These are phyloP conservation scores for Pyrus bretschneideri DNA, from an alignment of 306 rosid genomes.

Conservation along the genomic window DNA sequence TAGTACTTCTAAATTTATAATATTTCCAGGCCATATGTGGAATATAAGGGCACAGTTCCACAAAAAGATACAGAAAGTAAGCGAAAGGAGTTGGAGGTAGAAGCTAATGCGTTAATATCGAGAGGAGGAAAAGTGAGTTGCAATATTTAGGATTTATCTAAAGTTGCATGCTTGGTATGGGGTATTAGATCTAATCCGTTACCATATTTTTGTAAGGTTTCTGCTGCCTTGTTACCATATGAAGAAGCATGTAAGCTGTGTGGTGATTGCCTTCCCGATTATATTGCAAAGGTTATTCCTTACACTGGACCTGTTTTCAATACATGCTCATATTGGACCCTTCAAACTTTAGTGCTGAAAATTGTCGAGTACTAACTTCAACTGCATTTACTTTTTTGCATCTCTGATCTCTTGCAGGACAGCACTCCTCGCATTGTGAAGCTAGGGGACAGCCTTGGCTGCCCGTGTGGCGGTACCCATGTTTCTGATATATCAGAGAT, in stretches of 20 bases:
- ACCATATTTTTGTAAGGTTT: slow-evolving; percentile 32
- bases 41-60: slow-evolving; percentile 61
- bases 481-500: slow-evolving; percentile 64
- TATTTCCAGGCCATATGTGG: slow-evolving; percentile 64
- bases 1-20: background rate
- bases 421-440: slow-evolving; percentile 65
- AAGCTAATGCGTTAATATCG: slow-evolving; percentile 49
- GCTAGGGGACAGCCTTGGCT: slow-evolving; percentile 49
- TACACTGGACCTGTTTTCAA: background rate
- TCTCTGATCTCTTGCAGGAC: slow-evolving; percentile 34
- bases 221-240: slow-evolving; percentile 40
- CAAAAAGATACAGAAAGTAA: slow-evolving; percentile 47
- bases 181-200: slow-evolving; percentile 12
- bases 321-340: background rate
- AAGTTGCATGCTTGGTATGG: slow-evolving; percentile 10
- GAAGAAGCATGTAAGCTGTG: slow-evolving; percentile 63
- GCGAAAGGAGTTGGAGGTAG: slow-evolving; percentile 55
- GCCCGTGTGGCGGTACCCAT: slow-evolving; percentile 84
- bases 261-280: slow-evolving; percentile 66
- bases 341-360: background rate
- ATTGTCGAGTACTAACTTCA: background rate
- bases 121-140: slow-evolving; percentile 56
- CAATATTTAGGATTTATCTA: slow-evolving; percentile 2
- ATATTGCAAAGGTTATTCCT: slow-evolving; percentile 56
- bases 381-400: background rate